Evolutionary conservation across 805 yeast species (phyloP).

Genomic region (Candida nanaspora): DNA sequence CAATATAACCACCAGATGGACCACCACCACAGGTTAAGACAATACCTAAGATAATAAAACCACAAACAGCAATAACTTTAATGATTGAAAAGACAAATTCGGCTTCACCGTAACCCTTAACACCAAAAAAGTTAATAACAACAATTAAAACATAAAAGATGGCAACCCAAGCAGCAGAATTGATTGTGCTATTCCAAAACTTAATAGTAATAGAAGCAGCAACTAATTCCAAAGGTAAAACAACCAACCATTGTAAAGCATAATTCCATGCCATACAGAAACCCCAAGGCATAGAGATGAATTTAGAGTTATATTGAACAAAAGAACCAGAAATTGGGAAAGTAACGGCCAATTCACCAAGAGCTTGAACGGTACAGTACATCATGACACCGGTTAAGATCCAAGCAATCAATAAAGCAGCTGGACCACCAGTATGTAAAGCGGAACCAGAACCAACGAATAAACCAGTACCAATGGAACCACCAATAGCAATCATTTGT

Average conservation of each 20-base stretch:
- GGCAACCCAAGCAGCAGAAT: conserved; percentile 50
- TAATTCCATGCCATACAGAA: conserved; percentile 58
- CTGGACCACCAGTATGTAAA: conserved; percentile 66
- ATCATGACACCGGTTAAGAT: conserved; percentile 51
- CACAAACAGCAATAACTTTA: conserved; percentile 51
- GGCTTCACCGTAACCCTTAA: conserved; percentile 63
- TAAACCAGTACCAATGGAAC: conserved; percentile 78
- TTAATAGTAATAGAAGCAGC: conserved; percentile 46
- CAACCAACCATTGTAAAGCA: conserved; percentile 47
- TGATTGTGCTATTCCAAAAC: conserved; percentile 37
- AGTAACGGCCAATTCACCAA: conserved; percentile 57
- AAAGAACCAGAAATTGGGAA: conserved; percentile 63
- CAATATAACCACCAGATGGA: conserved; percentile 47
- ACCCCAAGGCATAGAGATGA: conserved; percentile 52
- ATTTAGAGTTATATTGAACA: conserved; percentile 52
- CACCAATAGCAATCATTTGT: conserved; percentile 79
- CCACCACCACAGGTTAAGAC: conserved; percentile 60
- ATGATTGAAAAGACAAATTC: conserved; percentile 50
- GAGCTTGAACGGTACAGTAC: conserved; percentile 55
- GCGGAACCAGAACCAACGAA: conserved; percentile 69
- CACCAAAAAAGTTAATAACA: conserved; percentile 52
- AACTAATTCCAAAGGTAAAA: conserved; percentile 47
- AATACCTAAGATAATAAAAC: conserved; percentile 50
- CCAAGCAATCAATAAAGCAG: conserved; percentile 57
- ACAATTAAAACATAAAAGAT: conserved; percentile 47